Evolutionary conservation across 345 rosid genomes (phyloP), one percentile per base, ranked within the genome.

Genomic region (Gossypioides kirkii): DNA sequence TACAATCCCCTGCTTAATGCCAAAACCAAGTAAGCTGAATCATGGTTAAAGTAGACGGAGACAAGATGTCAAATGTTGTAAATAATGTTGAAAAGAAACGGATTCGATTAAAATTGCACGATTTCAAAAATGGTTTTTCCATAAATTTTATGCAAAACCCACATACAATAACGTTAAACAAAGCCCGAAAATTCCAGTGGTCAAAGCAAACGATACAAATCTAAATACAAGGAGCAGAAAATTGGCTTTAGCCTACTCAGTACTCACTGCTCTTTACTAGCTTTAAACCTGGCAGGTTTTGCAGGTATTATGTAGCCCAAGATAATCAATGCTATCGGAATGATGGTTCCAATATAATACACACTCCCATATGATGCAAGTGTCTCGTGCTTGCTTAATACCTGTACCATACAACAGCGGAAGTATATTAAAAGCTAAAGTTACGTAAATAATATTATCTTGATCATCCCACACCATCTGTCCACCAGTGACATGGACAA

Each of bases 321-420:
- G 49, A 94, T 80, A 80, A 87, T 83, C 80, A 88, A 70, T 10
- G 69, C 63, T 2, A 88, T 61, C 13, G 97, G 97, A 23, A 92
- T 13, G 73, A 90, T 46, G 77, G 97, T 90, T 76, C 98, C 98
- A 0, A 89, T 61, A 76, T 65, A 94, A 81, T 90, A 85, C 74
- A 94, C 97, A 50, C 98, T 90, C 55, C 83, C 83, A 28, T 84
- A 92, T 1, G 97, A 86, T 2, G 91, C 84, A 36, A 92, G 47
- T 7, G 98, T 92, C 79, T 92, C 98, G 3, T 73, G 93, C 82
- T 89, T 52, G 84, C 95, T 90, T 70, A 92, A 72, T 16, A 94
- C 92, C 98, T 94, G 90, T 14, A 50, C 8, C 75, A 59, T 1
- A 12, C 69, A 70, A 52, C 49, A 20, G 14, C 36, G 73, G 36